Evolutionary conservation across 371 early-diverging fungal genomes (phyloP).

Genomic region (Haplosporangium sp.): DNA sequence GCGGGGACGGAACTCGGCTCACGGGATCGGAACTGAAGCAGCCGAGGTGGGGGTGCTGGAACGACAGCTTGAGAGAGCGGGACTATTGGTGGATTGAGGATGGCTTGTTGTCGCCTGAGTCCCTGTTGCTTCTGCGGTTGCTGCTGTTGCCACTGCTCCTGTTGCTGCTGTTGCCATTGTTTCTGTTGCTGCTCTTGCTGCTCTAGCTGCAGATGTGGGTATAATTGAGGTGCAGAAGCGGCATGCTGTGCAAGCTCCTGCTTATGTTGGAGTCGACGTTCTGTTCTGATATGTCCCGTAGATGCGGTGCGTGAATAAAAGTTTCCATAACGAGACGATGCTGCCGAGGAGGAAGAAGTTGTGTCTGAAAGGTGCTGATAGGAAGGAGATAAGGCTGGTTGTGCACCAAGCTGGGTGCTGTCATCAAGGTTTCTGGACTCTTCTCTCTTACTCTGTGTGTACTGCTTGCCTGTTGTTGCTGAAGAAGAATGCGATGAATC

Average conservation of each 20-base stretch:
- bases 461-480: constrained; percentile 8
- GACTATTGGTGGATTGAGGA: constrained; percentile 1
- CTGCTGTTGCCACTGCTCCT: background rate
- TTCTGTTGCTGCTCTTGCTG: background rate
- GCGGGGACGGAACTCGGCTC: constrained; percentile 42
- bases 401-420: constrained; percentile 6
- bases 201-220: background rate
- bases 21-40: constrained; percentile 38
- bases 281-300: constrained; percentile 8
- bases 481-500: background rate
- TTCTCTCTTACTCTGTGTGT: background rate
- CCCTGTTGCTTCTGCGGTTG: background rate
- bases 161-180: constrained; percentile 8
- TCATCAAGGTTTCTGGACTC: background rate
- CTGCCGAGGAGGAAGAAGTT: constrained; percentile 6
- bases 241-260: constrained; percentile 19
- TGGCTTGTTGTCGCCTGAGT: background rate
- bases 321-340: constrained; percentile 11
- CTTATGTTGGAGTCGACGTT: constrained; percentile 34
- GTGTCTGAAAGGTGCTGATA: constrained; percentile 10
- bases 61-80: constrained; percentile 31
- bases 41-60: constrained; percentile 43
- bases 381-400: constrained; percentile 22
- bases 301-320: constrained; percentile 1
- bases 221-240: constrained; percentile 33